Conservation (phyloP, 2,329 filamentous ascomycete species). For the Penicillium hordei region DNA sequence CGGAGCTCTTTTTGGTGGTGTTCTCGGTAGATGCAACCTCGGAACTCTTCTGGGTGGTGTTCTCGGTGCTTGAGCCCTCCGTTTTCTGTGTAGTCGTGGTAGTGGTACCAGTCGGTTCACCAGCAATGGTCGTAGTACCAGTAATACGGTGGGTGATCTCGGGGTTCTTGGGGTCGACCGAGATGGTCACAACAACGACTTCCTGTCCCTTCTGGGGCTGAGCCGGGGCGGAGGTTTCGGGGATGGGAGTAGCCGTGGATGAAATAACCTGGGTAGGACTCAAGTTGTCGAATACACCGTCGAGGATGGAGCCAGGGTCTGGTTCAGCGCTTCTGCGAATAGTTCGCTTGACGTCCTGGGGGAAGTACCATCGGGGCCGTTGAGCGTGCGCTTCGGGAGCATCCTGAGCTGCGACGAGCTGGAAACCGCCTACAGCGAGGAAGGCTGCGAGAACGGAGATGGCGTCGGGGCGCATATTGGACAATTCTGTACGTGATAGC, state of each 20-base stretch:
- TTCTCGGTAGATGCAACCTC: neutral
- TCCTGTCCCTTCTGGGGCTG: conserved; percentile 12
- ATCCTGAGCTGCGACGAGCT: conserved; percentile 35
- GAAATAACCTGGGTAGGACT: neutral
- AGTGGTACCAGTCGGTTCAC: conserved; percentile 9
- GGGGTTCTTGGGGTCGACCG: conserved; percentile 16
- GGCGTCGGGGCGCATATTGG: conserved; percentile 33
- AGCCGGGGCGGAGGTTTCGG: neutral
- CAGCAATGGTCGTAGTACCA: conserved; percentile 16
- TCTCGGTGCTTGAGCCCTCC: neutral
- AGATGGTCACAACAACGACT: conserved; percentile 23
- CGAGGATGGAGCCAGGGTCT: neutral
- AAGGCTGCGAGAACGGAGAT: conserved; percentile 35
- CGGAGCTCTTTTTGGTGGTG: neutral
- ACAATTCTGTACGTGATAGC: conserved; percentile 6
- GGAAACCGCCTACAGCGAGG: conserved; percentile 34
- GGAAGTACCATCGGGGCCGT: conserved; percentile 38
- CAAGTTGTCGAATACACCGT: conserved; percentile 4
- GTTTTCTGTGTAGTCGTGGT: conserved; percentile 9
- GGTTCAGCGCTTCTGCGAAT: conserved; percentile 9
- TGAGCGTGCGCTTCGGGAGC: conserved; percentile 26
- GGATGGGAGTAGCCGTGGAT: neutral
- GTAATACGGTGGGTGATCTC: conserved; percentile 21
- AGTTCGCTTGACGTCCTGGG: conserved; percentile 34
- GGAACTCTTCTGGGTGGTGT: neutral